A percentile compares a stretch with the other conserved stretches of the same genome.
Evolutionary conservation across 371 early-diverging fungal genomes (phyloP).

Genomic region (Batrachochytrium dendrobatidis): DNA sequence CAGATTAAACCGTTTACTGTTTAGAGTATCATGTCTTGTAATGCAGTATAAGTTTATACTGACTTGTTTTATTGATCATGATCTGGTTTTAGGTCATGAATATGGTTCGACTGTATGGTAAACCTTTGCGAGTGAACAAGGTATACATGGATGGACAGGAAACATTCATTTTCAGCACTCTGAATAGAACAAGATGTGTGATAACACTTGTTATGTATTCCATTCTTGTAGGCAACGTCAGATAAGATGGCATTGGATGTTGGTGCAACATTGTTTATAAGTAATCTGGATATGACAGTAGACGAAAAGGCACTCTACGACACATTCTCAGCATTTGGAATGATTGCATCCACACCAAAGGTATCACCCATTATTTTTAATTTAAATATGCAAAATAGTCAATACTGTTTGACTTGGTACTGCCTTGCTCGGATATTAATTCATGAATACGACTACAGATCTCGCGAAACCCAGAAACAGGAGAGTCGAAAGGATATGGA

Average conservation of each 20-base stretch:
- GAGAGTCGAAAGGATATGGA: constrained; percentile 86
- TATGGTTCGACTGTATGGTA: constrained; percentile 89
- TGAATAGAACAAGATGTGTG: too few relatives aligned
- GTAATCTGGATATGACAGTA: constrained; percentile 87
- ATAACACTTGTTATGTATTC: background rate
- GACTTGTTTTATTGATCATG: too few relatives aligned
- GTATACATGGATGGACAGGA: constrained; percentile 63
- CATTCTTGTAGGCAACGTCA: constrained; percentile 53
- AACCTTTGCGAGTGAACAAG: constrained; percentile 94
- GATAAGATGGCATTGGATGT: constrained; percentile 89
- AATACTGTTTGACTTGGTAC: too few relatives aligned
- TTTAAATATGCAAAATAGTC: too few relatives aligned
- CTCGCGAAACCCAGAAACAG: constrained; percentile 83
- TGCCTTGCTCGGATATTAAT: too few relatives aligned
- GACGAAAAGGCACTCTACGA: constrained; percentile 95
- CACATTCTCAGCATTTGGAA: constrained; percentile 92
- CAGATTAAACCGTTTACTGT: too few relatives aligned
- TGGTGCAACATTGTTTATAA: constrained; percentile 94
- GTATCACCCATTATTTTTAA: too few relatives aligned
- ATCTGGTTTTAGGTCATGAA: constrained; percentile 64
- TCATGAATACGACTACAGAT: constrained; percentile 38
- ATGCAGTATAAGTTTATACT: too few relatives aligned
- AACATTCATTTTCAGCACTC: background rate
- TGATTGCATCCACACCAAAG: constrained; percentile 79
- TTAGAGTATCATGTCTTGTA: too few relatives aligned